A percentile compares a stretch with the other conserved stretches of the same genome.
phyloP scores from a whole-genome alignment of 176 grass and related monocot species.

The Miscanthus lutarioriparius region DNA sequence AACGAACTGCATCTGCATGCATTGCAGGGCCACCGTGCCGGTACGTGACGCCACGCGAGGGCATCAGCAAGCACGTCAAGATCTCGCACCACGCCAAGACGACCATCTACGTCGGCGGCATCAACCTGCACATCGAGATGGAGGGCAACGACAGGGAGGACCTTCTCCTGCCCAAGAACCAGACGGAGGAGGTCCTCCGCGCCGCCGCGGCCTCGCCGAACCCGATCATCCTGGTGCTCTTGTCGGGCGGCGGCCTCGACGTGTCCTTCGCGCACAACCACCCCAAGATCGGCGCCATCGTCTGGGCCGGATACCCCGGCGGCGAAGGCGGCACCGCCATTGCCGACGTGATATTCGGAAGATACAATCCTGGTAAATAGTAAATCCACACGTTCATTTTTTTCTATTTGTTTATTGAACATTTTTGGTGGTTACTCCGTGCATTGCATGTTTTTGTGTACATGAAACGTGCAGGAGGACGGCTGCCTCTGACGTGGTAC shows the following conservation, averaged over 20 bases:
- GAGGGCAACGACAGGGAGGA: constrained; percentile 53
- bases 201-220: constrained; percentile 36
- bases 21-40: constrained; percentile 35
- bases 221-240: constrained; percentile 52
- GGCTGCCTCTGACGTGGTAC: constrained; percentile 25
- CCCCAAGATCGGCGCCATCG: constrained; percentile 53
- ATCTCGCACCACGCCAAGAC: constrained; percentile 8
- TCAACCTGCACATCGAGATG: constrained; percentile 44
- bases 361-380: constrained; percentile 36
- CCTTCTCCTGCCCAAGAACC: constrained; percentile 53
- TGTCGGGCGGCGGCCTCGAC: constrained; percentile 48
- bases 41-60: constrained; percentile 39
- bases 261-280: constrained; percentile 53
- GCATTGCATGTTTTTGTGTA: no score
- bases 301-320: constrained; percentile 56
- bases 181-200: constrained; percentile 40
- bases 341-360: constrained; percentile 40
- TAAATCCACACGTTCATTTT: not conserved
- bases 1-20: no score
- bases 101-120: constrained; percentile 44
- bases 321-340: constrained; percentile 43
- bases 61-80: constrained; percentile 37
- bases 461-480: no score
- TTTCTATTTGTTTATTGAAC: not conserved
- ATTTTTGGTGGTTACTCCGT: not conserved